Base-by-base conservation (phyloP, 75 land plant species). In the Pinus taeda region DNA sequence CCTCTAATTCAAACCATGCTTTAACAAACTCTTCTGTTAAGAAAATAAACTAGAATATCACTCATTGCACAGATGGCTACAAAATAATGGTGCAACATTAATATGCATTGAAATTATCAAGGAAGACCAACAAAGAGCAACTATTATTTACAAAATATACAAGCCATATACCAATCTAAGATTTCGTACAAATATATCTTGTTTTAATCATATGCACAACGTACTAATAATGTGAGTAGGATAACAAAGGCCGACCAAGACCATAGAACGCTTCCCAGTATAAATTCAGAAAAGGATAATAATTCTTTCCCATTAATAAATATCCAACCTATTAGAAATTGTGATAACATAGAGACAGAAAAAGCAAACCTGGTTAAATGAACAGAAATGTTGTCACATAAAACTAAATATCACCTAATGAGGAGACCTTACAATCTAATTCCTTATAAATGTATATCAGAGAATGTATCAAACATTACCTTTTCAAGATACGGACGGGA, bases 371-470 rank as follows among this genome's bases (percentile, higher is more conserved):
- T 69, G 49, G 15, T 9, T 65, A 42, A 17, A n/a, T n/a, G 3
- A 0, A 9, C 1, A 69, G 42, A 69, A 20, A 69, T 69, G 6
- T 39, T 69, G n/a, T 45, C 72, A 69, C 22, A 36, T 37, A 67
- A 69, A 69, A 21, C 72, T 69, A 39, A 36, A 69, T 42, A 69
- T 69, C 42, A n/a, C n/a, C 42, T 45, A 42, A 42, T 42, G 72
- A 42, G n/a, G 72, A 42, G 49, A 45, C 24, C 49, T 69, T 65
- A 65, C 36, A 36, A 65, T 36, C 18, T 39, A 21, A 39, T 39
- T 69, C 15, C 15, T 12, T 69, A 21, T 42, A 18, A 39, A 39
- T 69, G 20, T 69, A 37, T n/a, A 69, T 3, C 12, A 69, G 49
- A 39, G 20, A 69, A n/a, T 20, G 53, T 39, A 22, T 42, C 7